Percentiles rank a stretch among this genome's conserved stretches.
phyloP scores from a whole-genome alignment of 2,329 filamentous ascomycete species.

The Hymenoscyphus occultus region DNA sequence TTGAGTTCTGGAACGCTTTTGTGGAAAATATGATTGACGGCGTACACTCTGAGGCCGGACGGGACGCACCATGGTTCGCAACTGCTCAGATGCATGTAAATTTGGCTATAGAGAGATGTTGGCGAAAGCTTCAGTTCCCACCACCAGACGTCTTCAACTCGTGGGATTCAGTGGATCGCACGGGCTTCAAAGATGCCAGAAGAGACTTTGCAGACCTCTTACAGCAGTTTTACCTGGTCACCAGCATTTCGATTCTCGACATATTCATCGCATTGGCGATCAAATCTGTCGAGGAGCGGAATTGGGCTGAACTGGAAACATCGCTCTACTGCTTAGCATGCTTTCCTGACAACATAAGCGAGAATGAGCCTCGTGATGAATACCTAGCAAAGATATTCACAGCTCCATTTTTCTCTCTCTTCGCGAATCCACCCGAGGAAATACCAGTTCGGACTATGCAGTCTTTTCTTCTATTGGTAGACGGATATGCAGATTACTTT shows the following conservation, averaged over 20 bases:
- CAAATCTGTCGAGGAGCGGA: constrained; percentile 46
- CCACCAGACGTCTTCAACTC: constrained; percentile 51
- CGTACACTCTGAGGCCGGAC: constrained; percentile 49
- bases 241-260: constrained; percentile 53
- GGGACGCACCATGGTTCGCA: constrained; percentile 53
- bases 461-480: constrained; percentile 67
- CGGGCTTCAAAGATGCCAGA: constrained; percentile 68
- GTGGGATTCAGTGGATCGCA: constrained; percentile 69
- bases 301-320: constrained; percentile 60
- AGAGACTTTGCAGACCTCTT: constrained; percentile 78
- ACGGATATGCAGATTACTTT: constrained; percentile 74
- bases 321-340: constrained; percentile 62
- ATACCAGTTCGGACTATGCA: constrained; percentile 64
- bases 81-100: constrained; percentile 58
- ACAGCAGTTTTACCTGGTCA: constrained; percentile 65
- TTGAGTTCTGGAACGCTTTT: constrained; percentile 81
- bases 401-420: constrained; percentile 54
- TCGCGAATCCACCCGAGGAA: constrained; percentile 47
- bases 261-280: constrained; percentile 56
- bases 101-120: constrained; percentile 63
- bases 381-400: constrained; percentile 61
- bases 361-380: constrained; percentile 55
- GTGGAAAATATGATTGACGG: constrained; percentile 65
- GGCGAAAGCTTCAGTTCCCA: constrained; percentile 64
- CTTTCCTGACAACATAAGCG: constrained; percentile 62